Conservation (phyloP, 192 early-diverging fungal species). For the Neocallimastix lanati region DNA sequence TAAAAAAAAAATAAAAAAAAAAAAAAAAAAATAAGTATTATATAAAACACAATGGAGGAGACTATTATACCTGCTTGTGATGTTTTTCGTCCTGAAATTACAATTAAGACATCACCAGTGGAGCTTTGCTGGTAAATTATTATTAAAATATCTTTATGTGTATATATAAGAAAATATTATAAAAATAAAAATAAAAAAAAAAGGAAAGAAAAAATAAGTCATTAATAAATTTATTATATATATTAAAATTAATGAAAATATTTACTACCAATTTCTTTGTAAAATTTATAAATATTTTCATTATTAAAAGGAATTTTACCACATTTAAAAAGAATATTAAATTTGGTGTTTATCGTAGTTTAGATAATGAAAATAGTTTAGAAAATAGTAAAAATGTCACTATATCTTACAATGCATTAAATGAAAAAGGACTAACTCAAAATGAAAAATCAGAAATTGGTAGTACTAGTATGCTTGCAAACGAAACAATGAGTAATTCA, state of each 20-base stretch:
- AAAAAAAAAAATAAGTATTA: no score
- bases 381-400: background rate
- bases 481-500: background rate
- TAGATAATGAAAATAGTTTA: background rate
- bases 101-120: background rate
- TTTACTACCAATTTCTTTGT: no score
- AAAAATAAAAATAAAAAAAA: no score
- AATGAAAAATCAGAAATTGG: background rate
- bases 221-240: no score
- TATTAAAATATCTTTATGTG: no score
- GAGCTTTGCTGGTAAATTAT: background rate
- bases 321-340: background rate
- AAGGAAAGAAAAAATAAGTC: no score
- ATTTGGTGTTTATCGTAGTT: background rate
- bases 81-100: background rate
- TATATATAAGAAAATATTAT: no score
- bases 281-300: no score
- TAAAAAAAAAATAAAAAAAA: no score
- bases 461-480: background rate
- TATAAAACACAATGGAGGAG: background rate
- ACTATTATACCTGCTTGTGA: background rate
- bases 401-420: background rate
- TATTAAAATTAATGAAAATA: no score
- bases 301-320: background rate
- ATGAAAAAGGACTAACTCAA: background rate